These are phyloP conservation scores for Platanus orientalis DNA, from an alignment of 164 flowering plant genomes.

Conservation along the genomic window DNA sequence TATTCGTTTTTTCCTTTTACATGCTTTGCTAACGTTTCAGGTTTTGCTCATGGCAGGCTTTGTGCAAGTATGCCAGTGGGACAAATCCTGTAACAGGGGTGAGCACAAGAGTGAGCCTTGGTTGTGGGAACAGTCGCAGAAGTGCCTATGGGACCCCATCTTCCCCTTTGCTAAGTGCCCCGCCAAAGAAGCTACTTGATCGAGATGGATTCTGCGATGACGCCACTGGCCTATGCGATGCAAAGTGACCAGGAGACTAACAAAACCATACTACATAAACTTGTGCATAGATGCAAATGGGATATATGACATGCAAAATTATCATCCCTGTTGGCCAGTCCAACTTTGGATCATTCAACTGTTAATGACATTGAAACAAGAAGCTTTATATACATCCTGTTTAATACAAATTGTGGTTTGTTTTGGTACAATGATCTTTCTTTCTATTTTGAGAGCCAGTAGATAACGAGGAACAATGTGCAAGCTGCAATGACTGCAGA, in stretches of 20 bases:
- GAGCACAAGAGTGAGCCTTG: conserved; percentile 79
- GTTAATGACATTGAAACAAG: background rate
- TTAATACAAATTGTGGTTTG: conserved; percentile 11
- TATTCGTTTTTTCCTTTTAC: no score
- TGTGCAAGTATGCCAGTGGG: conserved; percentile 96
- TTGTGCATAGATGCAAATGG: no score
- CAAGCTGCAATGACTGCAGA: conserved; percentile 82
- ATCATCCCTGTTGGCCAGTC: background rate
- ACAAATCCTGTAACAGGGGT: conserved; percentile 85
- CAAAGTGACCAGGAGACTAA: conserved; percentile 29
- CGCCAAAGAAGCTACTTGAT: conserved; percentile 74
- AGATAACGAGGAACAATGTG: conserved; percentile 72
- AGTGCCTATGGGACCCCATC: conserved; percentile 91
- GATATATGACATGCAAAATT: background rate
- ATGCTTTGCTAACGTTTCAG: no score
- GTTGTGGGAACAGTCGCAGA: conserved; percentile 81
- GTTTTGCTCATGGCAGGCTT: conserved; percentile 56
- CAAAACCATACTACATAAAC: no score
- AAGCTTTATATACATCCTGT: background rate
- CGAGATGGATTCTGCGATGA: conserved; percentile 83
- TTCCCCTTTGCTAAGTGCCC: conserved; percentile 89
- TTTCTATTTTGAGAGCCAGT: conserved; percentile 70
- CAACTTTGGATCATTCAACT: background rate
- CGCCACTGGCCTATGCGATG: conserved; percentile 77
- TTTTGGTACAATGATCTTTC: background rate